phyloP scores from a whole-genome alignment of 768 basidiomycete species.

The Suillus alpinus region DNA sequence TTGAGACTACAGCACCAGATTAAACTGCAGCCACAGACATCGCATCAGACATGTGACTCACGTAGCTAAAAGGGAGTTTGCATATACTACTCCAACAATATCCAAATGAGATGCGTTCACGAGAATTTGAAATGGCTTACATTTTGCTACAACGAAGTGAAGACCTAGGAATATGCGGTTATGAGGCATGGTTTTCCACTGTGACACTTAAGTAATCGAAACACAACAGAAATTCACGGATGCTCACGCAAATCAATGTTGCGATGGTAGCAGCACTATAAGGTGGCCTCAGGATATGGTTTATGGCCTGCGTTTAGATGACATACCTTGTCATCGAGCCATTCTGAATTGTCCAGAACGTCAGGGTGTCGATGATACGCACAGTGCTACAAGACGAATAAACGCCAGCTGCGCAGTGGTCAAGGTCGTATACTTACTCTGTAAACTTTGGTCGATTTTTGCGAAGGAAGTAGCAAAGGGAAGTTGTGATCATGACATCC shows the following conservation, averaged over 20 bases:
- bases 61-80: constrained; percentile 26
- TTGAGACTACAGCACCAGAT: constrained; percentile 16
- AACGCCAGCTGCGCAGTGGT: neutral
- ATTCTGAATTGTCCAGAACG: constrained; percentile 21
- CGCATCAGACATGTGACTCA: constrained; percentile 4
- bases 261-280: constrained; percentile 13
- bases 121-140: constrained; percentile 8
- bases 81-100: constrained; percentile 14
- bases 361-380: constrained; percentile 19
- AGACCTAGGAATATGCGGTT: constrained; percentile 24
- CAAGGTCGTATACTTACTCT: constrained; percentile 22
- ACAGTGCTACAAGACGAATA: constrained; percentile 13
- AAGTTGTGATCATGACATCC: constrained; percentile 44
- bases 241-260: constrained; percentile 20
- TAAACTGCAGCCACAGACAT: neutral
- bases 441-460: constrained; percentile 35
- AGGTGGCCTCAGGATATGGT: neutral
- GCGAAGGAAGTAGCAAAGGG: constrained; percentile 42
- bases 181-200: constrained; percentile 21
- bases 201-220: neutral
- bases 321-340: constrained; percentile 23
- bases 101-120: neutral
- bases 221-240: neutral
- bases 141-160: constrained; percentile 22
- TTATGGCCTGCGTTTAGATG: neutral